A percentile compares a stretch with the other conserved stretches of the same genome.
phyloP scores from a whole-genome alignment of 495 filamentous ascomycete genomes.

The Neurospora sp. region DNA sequence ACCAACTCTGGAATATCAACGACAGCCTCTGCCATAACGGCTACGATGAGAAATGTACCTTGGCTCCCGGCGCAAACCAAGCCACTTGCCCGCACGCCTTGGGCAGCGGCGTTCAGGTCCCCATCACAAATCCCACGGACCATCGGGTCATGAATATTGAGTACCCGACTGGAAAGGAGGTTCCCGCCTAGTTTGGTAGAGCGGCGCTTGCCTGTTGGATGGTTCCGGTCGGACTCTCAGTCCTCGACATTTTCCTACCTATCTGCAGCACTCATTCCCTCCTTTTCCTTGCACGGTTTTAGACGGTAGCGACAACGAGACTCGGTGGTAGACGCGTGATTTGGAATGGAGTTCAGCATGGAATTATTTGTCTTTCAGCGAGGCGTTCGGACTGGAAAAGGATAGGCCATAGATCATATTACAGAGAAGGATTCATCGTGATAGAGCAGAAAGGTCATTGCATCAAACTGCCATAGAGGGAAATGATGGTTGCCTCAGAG shows the following conservation, averaged over 20 bases:
- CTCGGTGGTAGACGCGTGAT: no score
- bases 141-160: neutral
- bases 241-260: neutral
- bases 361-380: neutral
- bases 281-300: neutral
- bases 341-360: no score
- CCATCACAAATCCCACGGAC: neutral
- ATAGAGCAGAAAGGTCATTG: no score
- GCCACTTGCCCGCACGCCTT: neutral
- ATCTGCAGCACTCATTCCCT: neutral
- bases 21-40: constrained; percentile 17
- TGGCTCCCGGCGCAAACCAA: constrained; percentile 20
- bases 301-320: neutral
- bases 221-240: neutral
- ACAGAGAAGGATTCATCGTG: no score
- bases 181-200: neutral
- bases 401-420: no score
- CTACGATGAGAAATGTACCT: constrained; percentile 21
- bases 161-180: neutral
- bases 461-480: no score
- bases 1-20: constrained; percentile 21
- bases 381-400: neutral
- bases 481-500: no score
- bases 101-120: neutral
- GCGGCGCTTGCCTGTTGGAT: no score